phyloP scores from a whole-genome alignment of 2,329 filamentous ascomycete species.

The Colletotrichum lentis region DNA sequence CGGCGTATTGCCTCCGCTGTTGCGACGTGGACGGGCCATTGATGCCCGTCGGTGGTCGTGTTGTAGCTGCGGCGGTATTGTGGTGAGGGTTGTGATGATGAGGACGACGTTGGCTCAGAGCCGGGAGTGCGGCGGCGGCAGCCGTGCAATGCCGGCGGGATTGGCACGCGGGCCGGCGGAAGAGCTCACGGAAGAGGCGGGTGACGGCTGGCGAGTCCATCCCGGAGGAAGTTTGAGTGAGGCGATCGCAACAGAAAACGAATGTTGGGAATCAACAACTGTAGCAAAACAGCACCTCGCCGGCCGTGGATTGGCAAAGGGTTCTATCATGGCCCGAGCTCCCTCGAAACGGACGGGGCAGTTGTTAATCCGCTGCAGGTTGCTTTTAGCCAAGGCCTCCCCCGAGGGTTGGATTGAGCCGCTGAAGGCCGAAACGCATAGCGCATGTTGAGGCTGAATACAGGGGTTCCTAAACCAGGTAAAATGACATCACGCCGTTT shows the following conservation, averaged over 20 bases:
- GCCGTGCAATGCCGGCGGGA: constrained; percentile 51
- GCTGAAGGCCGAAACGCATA: background rate
- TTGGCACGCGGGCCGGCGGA: constrained; percentile 75
- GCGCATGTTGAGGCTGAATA: constrained; percentile 24
- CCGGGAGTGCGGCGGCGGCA: constrained; percentile 43
- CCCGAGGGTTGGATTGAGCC: background rate
- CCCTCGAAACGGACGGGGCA: constrained; percentile 31
- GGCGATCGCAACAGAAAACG: constrained; percentile 34
- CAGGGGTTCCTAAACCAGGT: no score
- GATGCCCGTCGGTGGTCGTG: constrained; percentile 41
- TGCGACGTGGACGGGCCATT: constrained; percentile 37
- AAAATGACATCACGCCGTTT: constrained; percentile 33
- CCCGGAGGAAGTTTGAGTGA: constrained; percentile 22
- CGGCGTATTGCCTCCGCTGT: constrained; percentile 44
- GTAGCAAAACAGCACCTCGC: constrained; percentile 31
- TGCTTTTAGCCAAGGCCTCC: background rate
- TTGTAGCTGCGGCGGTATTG: constrained; percentile 25
- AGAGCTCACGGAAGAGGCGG: constrained; percentile 85
- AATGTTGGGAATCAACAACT: constrained; percentile 26
- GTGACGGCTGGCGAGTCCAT: constrained; percentile 87
- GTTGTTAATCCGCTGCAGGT: constrained; percentile 35
- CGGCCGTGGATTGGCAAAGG: constrained; percentile 22
- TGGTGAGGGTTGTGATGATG: constrained; percentile 5
- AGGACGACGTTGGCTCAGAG: constrained; percentile 21
- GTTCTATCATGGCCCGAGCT: constrained; percentile 42